Percentiles rank a stretch among this genome's conserved stretches.
phyloP scores from a whole-genome alignment of 106 monocot genomes.

The Gastrodia elata region DNA sequence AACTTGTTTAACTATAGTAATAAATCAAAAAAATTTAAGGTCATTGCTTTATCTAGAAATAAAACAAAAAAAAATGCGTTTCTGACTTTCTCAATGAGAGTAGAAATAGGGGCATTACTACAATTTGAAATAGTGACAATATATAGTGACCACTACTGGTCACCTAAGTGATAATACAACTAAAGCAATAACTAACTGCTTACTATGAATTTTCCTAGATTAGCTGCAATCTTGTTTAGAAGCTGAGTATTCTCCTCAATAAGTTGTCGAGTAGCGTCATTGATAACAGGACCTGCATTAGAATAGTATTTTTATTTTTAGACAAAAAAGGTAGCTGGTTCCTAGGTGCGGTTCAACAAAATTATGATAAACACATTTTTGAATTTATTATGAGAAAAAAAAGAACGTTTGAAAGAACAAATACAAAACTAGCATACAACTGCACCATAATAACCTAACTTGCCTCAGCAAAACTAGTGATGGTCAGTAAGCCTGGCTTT shows the following conservation, averaged over 20 bases:
- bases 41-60: background rate
- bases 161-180: background rate
- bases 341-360: too few species aligned
- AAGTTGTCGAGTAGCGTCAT: conserved; percentile 16
- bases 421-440: too few species aligned
- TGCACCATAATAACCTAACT: too few species aligned
- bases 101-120: background rate
- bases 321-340: background rate
- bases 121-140: background rate
- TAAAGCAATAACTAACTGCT: background rate
- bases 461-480: too few species aligned
- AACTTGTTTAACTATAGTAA: background rate
- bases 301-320: background rate
- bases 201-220: conserved; percentile 25
- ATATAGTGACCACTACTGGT: background rate
- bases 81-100: background rate
- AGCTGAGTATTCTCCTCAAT: conserved; percentile 24
- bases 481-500: too few species aligned
- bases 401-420: too few species aligned
- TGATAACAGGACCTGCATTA: conserved; percentile 17
- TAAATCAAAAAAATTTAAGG: background rate
- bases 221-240: conserved; percentile 25
- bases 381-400: too few species aligned
- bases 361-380: too few species aligned
- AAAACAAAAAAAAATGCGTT: background rate